Conservation (phyloP, 2,329 filamentous ascomycete genomes). For the Pleochaeta shiraiana region DNA sequence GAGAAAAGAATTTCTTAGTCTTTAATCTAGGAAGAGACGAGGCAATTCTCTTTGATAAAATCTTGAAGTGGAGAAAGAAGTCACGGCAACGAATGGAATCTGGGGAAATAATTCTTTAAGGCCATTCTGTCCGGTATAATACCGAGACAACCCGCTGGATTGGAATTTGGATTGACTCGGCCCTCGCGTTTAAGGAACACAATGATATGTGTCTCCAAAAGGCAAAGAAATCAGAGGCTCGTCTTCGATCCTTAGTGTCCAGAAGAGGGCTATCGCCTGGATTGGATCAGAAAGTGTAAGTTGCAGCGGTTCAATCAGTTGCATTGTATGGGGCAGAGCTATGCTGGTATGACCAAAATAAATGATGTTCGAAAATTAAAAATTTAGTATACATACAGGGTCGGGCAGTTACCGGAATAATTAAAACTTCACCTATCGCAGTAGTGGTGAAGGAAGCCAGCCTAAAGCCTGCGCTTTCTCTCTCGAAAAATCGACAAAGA, state of each 20-base stretch:
- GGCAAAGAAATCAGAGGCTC: background rate
- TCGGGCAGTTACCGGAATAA: background rate
- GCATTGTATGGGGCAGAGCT: background rate
- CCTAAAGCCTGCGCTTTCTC: background rate
- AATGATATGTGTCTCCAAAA: constrained; percentile 1
- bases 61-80: background rate
- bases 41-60: background rate
- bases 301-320: background rate
- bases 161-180: background rate
- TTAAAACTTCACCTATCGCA: background rate
- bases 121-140: background rate
- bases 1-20: background rate
- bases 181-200: background rate
- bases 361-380: background rate
- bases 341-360: background rate
- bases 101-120: background rate
- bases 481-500: background rate
- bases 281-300: background rate
- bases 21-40: background rate
- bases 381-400: background rate
- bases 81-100: no score
- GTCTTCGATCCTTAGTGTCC: background rate
- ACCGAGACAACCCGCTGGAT: background rate
- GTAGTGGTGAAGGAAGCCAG: background rate
- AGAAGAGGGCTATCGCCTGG: background rate